These are phyloP conservation scores for Stylonectria norvegica DNA, from an alignment of 2,329 filamentous ascomycete genomes.

Conservation along the genomic window DNA sequence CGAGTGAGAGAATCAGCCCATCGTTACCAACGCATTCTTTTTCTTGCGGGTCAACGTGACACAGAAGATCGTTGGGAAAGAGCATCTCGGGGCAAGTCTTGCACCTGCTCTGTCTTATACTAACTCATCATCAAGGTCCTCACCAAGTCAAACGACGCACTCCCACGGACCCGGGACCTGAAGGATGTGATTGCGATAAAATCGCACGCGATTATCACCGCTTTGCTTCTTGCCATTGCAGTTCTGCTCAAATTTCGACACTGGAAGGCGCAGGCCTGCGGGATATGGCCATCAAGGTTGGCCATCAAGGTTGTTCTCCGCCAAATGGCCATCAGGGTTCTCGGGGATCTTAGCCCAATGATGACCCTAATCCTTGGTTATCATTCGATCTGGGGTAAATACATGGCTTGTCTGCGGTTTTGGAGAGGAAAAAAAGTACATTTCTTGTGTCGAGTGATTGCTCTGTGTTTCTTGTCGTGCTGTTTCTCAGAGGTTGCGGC, in stretches of 20 bases:
- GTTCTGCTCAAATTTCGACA: not conserved
- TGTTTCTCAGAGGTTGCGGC: no score
- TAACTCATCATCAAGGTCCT: not conserved
- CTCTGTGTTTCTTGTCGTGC: no score
- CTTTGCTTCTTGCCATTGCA: not conserved
- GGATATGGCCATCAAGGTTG: conserved; percentile 25
- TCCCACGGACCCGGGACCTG: not conserved
- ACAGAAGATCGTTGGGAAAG: not conserved
- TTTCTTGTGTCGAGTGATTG: no score
- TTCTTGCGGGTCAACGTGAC: not conserved
- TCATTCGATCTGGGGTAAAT: no score
- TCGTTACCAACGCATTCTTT: no score
- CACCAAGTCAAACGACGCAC: not conserved
- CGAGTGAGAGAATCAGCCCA: no score
- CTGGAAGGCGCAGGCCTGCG: not conserved
- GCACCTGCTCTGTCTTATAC: conserved; percentile 11
- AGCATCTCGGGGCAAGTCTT: not conserved
- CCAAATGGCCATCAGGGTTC: conserved; percentile 27
- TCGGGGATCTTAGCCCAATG: conserved; percentile 6
- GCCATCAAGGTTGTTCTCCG: conserved; percentile 27
- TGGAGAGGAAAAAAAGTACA: no score
- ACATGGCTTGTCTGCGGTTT: no score
- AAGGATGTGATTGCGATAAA: not conserved
- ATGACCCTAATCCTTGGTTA: no score
- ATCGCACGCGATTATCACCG: conserved; percentile 4